Conservation (phyloP, 371 early-diverging fungal genomes). For the Saksenaea vasiformis region DNA sequence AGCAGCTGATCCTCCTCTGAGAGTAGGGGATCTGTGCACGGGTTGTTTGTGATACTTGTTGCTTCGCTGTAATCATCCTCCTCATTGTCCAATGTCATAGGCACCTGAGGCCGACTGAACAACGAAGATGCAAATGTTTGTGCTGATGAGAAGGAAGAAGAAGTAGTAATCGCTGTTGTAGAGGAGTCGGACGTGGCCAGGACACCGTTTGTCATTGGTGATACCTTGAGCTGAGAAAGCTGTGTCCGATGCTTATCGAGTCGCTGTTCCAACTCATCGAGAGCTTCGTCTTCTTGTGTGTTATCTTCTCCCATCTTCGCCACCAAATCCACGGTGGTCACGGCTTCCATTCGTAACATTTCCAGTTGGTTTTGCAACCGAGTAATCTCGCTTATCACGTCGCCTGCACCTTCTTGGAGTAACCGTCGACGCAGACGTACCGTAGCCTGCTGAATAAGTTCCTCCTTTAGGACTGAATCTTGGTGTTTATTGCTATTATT, state of each 20-base stretch:
- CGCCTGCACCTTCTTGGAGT: not conserved
- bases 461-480: not conserved
- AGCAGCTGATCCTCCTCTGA: not conserved
- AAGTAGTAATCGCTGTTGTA: not conserved
- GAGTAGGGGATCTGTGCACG: not conserved
- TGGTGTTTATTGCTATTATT: too few species aligned
- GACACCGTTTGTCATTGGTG: not conserved
- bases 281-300: not conserved
- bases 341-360: not conserved
- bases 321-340: not conserved
- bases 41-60: conserved; percentile 4
- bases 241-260: conserved; percentile 11
- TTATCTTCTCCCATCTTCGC: not conserved
- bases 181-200: not conserved
- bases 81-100: not conserved
- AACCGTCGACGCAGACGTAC: not conserved
- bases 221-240: conserved; percentile 10
- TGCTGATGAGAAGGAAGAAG: not conserved
- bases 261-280: not conserved
- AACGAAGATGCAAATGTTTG: conserved; percentile 12
- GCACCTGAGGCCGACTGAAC: conserved; percentile 3
- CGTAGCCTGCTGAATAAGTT: not conserved
- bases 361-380: not conserved
- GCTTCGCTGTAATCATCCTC: not conserved
- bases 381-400: not conserved